phyloP scores from a whole-genome alignment of 2,329 filamentous ascomycete species.

The Aureobasidium sp. region DNA sequence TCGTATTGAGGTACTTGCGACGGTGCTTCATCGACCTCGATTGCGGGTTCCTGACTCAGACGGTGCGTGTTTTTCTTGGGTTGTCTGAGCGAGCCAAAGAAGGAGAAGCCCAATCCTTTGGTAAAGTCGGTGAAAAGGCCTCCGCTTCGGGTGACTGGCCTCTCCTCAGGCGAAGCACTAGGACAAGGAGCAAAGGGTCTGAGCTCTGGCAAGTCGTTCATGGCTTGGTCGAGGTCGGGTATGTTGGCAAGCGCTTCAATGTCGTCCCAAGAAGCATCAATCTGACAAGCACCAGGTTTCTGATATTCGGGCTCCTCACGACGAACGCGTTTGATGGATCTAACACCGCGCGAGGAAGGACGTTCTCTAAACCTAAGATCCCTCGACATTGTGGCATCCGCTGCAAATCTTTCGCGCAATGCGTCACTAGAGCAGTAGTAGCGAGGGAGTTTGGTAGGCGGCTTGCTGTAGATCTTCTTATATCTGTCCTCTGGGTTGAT shows the following conservation, averaged over 20 bases:
- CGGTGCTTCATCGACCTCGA: background rate
- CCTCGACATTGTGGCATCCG: background rate
- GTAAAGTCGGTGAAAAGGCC: background rate
- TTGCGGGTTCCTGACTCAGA: background rate
- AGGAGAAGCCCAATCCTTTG: slow-evolving; percentile 5
- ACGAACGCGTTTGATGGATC: slow-evolving; percentile 8
- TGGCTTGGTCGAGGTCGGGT: background rate
- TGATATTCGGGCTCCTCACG: slow-evolving; percentile 1
- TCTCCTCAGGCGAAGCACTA: background rate
- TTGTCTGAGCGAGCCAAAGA: slow-evolving; percentile 1
- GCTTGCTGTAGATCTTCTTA: slow-evolving; percentile 17
- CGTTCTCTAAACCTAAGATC: background rate
- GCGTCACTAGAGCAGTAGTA: slow-evolving; percentile 18
- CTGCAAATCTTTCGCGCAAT: slow-evolving; percentile 8
- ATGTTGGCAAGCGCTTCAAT: background rate
- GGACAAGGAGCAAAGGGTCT: slow-evolving; percentile 4
- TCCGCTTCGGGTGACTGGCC: background rate
- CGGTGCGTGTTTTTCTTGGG: background rate
- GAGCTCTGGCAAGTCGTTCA: background rate
- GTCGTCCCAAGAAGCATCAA: background rate
- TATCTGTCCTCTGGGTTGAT: slow-evolving; percentile 17
- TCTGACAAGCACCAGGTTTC: background rate
- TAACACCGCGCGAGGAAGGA: background rate
- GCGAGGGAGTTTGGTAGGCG: slow-evolving; percentile 15
- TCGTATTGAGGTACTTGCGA: background rate